Conservation (phyloP, 192 early-diverging fungal genomes). For the Coemansia sp. region DNA sequence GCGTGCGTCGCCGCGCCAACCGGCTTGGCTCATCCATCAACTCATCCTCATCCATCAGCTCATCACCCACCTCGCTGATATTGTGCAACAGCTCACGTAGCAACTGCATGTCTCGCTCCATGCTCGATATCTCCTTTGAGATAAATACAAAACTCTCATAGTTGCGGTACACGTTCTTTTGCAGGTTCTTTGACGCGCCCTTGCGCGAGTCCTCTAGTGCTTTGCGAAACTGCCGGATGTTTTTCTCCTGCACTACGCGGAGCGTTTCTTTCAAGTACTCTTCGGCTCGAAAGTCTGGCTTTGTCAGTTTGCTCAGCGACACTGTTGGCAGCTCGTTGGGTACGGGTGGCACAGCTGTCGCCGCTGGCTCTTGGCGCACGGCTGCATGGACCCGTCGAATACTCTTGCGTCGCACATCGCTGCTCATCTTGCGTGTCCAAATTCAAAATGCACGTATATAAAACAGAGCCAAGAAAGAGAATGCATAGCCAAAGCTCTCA, state of each 20-base stretch:
- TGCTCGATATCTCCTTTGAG: conserved; percentile 73
- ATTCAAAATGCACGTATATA: not conserved
- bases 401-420: conserved; percentile 16
- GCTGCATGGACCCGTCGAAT: conserved; percentile 25
- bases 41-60: conserved; percentile 50
- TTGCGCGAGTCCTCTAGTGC: conserved; percentile 60
- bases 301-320: conserved; percentile 38
- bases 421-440: not conserved
- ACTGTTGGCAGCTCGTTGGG: conserved; percentile 33
- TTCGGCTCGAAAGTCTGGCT: conserved; percentile 40
- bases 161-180: conserved; percentile 71
- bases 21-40: conserved; percentile 21
- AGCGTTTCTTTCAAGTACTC: conserved; percentile 47
- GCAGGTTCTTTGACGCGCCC: conserved; percentile 60
- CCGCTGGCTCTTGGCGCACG: conserved; percentile 5
- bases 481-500: not conserved
- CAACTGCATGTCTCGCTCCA: conserved; percentile 70
- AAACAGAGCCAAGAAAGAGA: not conserved
- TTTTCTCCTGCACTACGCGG: conserved; percentile 23
- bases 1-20: conserved; percentile 37
- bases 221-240: conserved; percentile 54
- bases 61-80: conserved; percentile 61
- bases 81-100: conserved; percentile 62
- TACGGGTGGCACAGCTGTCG: not conserved
- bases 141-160: conserved; percentile 77